Base-by-base conservation (phyloP, 2,329 filamentous ascomycete genomes). In the Aspergillus phoenicis region DNA sequence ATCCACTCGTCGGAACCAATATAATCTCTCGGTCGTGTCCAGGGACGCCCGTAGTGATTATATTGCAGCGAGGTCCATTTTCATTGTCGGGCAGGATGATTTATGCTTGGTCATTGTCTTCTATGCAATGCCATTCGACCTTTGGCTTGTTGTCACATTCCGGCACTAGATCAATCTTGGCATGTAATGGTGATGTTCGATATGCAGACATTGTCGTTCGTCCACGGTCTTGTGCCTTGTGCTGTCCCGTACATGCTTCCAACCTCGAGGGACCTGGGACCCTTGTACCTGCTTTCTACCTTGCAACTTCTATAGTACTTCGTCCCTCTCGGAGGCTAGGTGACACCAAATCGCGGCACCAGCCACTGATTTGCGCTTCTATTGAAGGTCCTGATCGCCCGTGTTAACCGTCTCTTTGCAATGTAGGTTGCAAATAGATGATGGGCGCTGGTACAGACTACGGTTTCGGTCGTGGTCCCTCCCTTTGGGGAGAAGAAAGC, bases 401-500 rank as follows among this genome's bases (percentile, higher is more conserved):
- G 84, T 81, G 85, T 89, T 77, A 90, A 84, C 87, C 83, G 83
- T 84, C 85, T 84, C 82, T 81, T 80, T 79, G 71, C 76, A 79
- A 77, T 78, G 81, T 70, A 82, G 74, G 80, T 78, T 81, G 76
- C 70, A 75, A 76, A 79, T 82, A 73, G 71, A 82, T 81, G 82
- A 80, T 83, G 83, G 85, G 81, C 85, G 83, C 84, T 80, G 84
- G 83, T 30, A 51, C 26, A 28, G 47, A 17, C 47, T 17, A 51
- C 15, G 47, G 30, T 51, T 17, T 51, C 26, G 15, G 15, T 51
- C 26, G 26, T 33, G 10, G 47, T 20, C 26, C 60, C 53, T 33
- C 52, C 38, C 49, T 48, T 52, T 38, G 72, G 76, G 77, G 83
- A 85, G 86, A 51, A 33, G 47, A 51, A 33, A 51, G 30, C 91